Percentiles rank a stretch among this genome's conserved stretches.
These are phyloP conservation scores for Thozetella sp. DNA, from an alignment of 495 filamentous ascomycete species.

Conservation along the genomic window DNA sequence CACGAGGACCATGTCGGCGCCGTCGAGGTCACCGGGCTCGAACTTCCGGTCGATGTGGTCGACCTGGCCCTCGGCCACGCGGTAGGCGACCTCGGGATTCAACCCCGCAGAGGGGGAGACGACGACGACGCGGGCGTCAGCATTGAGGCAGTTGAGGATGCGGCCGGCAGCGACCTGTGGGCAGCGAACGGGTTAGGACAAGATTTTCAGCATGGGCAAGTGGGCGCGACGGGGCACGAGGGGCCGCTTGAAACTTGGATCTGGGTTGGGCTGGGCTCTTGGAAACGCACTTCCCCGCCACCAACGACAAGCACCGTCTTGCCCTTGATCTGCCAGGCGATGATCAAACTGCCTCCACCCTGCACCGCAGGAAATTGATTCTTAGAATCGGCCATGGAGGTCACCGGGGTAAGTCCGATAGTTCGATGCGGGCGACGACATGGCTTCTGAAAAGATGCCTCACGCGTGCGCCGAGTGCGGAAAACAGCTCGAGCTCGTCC, in stretches of 20 bases:
- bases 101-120: slow-evolving; percentile 79
- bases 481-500: background rate
- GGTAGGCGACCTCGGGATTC: slow-evolving; percentile 83
- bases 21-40: slow-evolving; percentile 76
- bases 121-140: slow-evolving; percentile 87
- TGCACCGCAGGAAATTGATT: slow-evolving; percentile 74
- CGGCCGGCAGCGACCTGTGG: slow-evolving; percentile 89
- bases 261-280: too few species aligned
- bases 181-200: slow-evolving; percentile 3
- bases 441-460: background rate
- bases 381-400: slow-evolving; percentile 45
- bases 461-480: background rate
- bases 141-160: slow-evolving; percentile 89
- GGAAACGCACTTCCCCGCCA: slow-evolving; percentile 77
- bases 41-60: slow-evolving; percentile 81
- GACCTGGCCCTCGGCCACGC: slow-evolving; percentile 73
- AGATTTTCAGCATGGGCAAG: slow-evolving; percentile 4
- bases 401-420: background rate
- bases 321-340: slow-evolving; percentile 90
- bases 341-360: slow-evolving; percentile 86
- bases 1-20: slow-evolving; percentile 75
- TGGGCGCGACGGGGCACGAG: slow-evolving; percentile 6
- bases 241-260: background rate
- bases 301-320: slow-evolving; percentile 87
- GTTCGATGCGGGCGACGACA: background rate